Base-by-base conservation (phyloP, 164 flowering plant species). In the Kingdonia uniflora region DNA sequence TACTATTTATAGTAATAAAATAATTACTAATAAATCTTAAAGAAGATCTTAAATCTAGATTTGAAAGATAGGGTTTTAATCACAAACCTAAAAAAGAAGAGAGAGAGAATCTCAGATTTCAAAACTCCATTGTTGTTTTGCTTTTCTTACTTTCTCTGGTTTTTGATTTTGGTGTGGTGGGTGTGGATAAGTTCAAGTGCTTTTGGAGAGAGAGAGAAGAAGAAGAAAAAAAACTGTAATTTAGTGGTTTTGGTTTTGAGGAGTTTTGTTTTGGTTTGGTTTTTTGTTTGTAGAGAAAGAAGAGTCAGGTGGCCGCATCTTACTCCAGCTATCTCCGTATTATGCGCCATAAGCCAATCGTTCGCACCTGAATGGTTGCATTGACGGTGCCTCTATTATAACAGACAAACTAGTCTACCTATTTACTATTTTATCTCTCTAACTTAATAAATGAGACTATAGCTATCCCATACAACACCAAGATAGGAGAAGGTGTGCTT, bases 311-410 rank as follows among this genome's bases (percentile, higher is more conserved):
- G 76, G 68, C 65, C 45, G 56, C 59, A 26, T 59, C 1, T 62
- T 65, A 67, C 67, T 63, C 63, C 56, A 29, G 29, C n/a, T 51
- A 17, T 44, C 74, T 53, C 82, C 77, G 83, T 72, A 66, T 66
- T 65, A 54, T 65, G 71, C 74, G 84, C 82, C 78, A 68, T 21
- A 26, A 14, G 66, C 79, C 83, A 80, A 71, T 39, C 82, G 87
- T 72, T 61, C 24, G 21, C 54, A 66, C 68, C 61, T 72, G 46
- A 66, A 60, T 84, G 92, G 85, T 59, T 51, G 29, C 25, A 17
- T 19, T 24, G 60, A 66, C 21, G 78, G 83, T 67, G 40, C 19
- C 48, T 35, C 21, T 16, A 19, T 44, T 44, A 10, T 21, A 44
- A 19, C 17, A 49, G 15, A 23, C 57, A 22, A 7, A 16, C 19